Evolutionary conservation across 768 basidiomycete species (phyloP).

Genomic region (Hygrophoropsis aurantiaca): DNA sequence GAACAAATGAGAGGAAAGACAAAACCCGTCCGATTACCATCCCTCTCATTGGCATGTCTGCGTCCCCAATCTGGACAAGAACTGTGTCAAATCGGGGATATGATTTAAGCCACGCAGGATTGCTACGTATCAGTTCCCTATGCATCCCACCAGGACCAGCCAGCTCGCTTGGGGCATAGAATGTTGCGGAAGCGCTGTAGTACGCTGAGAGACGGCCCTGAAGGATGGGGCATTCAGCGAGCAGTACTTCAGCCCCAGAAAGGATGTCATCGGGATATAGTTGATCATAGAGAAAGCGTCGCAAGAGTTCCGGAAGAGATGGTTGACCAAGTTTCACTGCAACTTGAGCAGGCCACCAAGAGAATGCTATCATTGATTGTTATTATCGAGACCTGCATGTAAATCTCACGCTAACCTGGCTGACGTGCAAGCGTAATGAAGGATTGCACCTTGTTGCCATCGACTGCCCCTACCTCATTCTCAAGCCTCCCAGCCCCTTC

Average conservation of each 20-base stretch:
- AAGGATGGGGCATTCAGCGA: conserved; percentile 11
- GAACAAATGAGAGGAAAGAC: conserved; percentile 21
- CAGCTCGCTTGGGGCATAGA: conserved; percentile 7
- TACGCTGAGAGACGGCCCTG: not conserved
- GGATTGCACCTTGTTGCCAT: no score
- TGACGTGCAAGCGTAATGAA: conserved; percentile 8
- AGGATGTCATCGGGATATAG: conserved; percentile 12
- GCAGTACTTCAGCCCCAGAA: conserved; percentile 9
- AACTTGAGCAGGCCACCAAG: conserved; percentile 4
- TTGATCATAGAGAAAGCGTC: conserved; percentile 26
- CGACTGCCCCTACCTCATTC: no score
- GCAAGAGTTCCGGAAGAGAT: conserved; percentile 17
- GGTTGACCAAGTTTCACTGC: conserved; percentile 12
- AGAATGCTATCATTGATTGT: no score
- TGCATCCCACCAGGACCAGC: conserved; percentile 20
- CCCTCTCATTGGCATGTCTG: conserved; percentile 22
- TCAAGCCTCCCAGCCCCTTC: no score
- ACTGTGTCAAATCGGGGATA: conserved; percentile 20
- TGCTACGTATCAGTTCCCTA: conserved; percentile 21
- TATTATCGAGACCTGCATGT: conserved; percentile 1
- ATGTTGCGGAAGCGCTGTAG: conserved; percentile 2
- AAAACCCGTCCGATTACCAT: conserved; percentile 21
- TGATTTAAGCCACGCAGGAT: conserved; percentile 19
- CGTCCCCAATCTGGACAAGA: conserved; percentile 17
- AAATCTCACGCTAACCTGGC: not conserved